These are phyloP conservation scores for Mollisia scopiformis DNA, from an alignment of 2,329 filamentous ascomycete genomes.

Conservation along the genomic window DNA sequence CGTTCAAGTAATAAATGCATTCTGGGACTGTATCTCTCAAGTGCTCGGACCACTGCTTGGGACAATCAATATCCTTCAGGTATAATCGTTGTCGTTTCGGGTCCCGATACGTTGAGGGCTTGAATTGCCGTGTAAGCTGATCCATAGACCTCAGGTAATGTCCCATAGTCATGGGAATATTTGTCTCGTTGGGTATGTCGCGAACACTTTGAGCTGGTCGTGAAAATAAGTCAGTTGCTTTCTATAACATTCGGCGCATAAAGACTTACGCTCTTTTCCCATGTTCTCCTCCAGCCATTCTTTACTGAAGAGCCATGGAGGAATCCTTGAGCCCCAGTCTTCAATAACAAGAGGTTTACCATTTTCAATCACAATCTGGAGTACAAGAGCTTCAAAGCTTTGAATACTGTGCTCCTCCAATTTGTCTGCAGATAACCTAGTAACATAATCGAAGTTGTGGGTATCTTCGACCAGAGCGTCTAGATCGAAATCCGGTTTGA, in stretches of 20 bases:
- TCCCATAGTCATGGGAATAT: conserved; percentile 82
- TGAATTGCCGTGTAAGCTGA: conserved; percentile 82
- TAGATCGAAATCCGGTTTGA: conserved; percentile 84
- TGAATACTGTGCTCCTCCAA: conserved; percentile 77
- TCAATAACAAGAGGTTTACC: conserved; percentile 91
- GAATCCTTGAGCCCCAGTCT: conserved; percentile 78
- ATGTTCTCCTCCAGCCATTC: conserved; percentile 81
- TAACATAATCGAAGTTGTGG: conserved; percentile 85
- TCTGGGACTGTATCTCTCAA: conserved; percentile 78
- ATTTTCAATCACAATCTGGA: conserved; percentile 80
- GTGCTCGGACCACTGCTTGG: conserved; percentile 80
- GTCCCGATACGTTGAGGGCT: conserved; percentile 73
- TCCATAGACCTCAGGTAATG: conserved; percentile 91
- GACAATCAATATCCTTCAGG: conserved; percentile 96
- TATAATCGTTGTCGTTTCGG: conserved; percentile 85
- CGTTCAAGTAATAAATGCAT: conserved; percentile 88
- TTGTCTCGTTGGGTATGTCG: conserved; percentile 72
- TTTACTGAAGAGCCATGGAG: conserved; percentile 76
- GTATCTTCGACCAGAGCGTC: conserved; percentile 74
- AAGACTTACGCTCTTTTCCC: conserved; percentile 72
- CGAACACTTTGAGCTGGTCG: conserved; percentile 77
- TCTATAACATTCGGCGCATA: neutral
- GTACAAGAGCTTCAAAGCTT: conserved; percentile 83
- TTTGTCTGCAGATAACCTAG: conserved; percentile 76
- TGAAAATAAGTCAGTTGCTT: conserved; percentile 7